Base-by-base conservation (phyloP, 208 protist species). In the Trypanosoma brucei region DNA sequence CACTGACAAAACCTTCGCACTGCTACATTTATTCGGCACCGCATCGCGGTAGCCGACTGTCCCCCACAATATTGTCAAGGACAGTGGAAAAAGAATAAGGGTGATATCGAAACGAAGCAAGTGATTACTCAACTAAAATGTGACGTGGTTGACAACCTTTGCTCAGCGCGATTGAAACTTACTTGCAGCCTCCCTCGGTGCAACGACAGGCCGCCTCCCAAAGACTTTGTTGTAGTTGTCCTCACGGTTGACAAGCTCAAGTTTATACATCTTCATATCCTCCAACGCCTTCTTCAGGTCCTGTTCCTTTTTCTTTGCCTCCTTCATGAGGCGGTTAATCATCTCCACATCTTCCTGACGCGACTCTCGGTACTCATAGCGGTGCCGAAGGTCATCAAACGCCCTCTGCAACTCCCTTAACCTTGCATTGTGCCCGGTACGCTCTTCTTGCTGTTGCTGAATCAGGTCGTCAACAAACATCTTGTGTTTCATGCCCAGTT, bases 201-300 rank as follows among this genome's bases (percentile, higher is more conserved):
- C 84, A 7, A 92, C 79, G 3, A 68, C 59, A 1, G 88, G 89
- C n/a, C 76, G 69, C 33, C 95, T 62, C 6, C 81, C 75, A 72
- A 98, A 98, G 2, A 94, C 69, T 50, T 96, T 96, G 68, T 97
- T 97, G 78, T 96, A 98, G 64, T 89, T 97, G 55, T 97, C 92
- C 62, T 98, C 96, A 1, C 93, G 76, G 69, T 98, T 98, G 48
- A 94, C 72, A 30, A 98, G 85, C 65, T 98, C 93, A 44, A 98
- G 64, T 72, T 96, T 96, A 81, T 96, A 97, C 48, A 91, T 70
- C 35, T 93, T 88, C 77, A 97, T 79, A 64, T 98, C 92, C 9
- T 93, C 68, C 35, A 87, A 70, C 7, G 87, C 84, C 68, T 96
- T 95, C 51, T 74, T 68, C 33, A 95, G 70, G n/a, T 67, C 79